phyloP scores from a whole-genome alignment of 352 stramenopile genomes.

The Globisporangium acanthophoron region DNA sequence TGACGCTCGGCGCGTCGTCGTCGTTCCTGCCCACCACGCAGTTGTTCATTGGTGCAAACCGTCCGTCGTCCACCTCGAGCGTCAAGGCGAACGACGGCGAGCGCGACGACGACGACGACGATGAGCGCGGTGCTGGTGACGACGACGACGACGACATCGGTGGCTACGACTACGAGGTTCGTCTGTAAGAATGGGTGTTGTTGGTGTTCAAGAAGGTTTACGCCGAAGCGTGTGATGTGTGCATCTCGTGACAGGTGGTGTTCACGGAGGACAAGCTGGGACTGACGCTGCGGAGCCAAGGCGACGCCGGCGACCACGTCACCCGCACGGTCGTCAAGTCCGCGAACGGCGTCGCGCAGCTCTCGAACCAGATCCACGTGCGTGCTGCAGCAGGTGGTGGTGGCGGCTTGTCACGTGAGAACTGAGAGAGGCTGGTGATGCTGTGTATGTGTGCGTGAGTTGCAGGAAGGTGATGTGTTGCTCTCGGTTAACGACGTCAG shows the following conservation, averaged over 20 bases:
- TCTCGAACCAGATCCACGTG: conserved; percentile 52
- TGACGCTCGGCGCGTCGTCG: background rate
- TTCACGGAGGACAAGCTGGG: conserved; percentile 56
- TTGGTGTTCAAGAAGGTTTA: too few relatives aligned
- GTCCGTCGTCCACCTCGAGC: conserved; percentile 16
- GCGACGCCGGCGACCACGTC: conserved; percentile 14
- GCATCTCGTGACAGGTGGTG: conserved; percentile 24
- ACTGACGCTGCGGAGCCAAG: conserved; percentile 43
- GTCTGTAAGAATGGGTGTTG: background rate
- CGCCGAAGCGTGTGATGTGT: background rate
- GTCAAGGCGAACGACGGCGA: conserved; percentile 14
- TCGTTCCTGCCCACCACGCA: conserved; percentile 4
- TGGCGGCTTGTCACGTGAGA: conserved; percentile 19
- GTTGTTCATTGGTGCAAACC: conserved; percentile 4
- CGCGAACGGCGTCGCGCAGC: conserved; percentile 35
- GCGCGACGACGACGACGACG: conserved; percentile 11
- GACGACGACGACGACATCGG: conserved; percentile 5
- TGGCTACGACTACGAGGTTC: conserved; percentile 14
- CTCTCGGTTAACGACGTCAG: conserved; percentile 67
- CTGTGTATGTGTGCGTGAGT: conserved; percentile 4
- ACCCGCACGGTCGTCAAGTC: conserved; percentile 52
- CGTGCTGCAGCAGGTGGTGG: conserved; percentile 1
- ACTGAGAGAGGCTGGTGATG: background rate
- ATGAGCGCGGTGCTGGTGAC: background rate
- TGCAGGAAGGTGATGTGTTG: conserved; percentile 64